Base-by-base conservation (phyloP, 306 rosid genomes). In the Vigna trinervia region DNA sequence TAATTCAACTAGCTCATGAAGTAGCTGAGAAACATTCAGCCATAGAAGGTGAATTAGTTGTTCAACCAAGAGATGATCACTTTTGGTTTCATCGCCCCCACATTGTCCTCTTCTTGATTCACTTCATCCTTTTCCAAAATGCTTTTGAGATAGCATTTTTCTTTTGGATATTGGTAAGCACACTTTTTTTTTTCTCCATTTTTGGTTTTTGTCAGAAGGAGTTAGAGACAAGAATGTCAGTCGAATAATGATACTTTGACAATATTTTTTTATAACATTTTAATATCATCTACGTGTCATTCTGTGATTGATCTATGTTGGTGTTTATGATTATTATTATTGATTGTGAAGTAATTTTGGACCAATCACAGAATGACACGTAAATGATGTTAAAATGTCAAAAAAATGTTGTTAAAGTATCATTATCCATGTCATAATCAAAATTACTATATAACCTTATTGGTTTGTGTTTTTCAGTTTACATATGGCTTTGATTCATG, bases 101-200 rank as follows among this genome's bases (percentile, higher is more conserved):
- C 32, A 36, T 94, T 45, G 85, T 94, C 74, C 97, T 94, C 84
- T 87, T 89, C 89, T 82, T 94, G 87, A 89, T 94, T 74, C 98
- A 92, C 77, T 77, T 94, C 47, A 94, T 89, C 84, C 98, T 94
- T 75, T 92, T 94, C 89, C 98, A 94, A 86, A 94, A 94, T 62
- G 85, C 98, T 81, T 94, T 94, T 26, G 98, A 94, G 89, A 92
- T 94, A 1, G 92, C 93, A 14, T 92, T 89, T 52, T 92, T 94
- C 73, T 86, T 94, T 80, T 94, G 98, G 98, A 92, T 90, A 57
- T 82, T 73, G 97, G 97, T 94, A 85, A 78, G 87, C 71, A 61
- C 45, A 12, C 48, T 64, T 39, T 39, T 39, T 38, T 1, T 6
- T 38, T 38, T 38, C 41, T 7, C 7, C 9, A 5, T 38, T 1